phyloP scores from a whole-genome alignment of 2,329 filamentous ascomycete species.

The Colletotrichum lindemuthianum region DNA sequence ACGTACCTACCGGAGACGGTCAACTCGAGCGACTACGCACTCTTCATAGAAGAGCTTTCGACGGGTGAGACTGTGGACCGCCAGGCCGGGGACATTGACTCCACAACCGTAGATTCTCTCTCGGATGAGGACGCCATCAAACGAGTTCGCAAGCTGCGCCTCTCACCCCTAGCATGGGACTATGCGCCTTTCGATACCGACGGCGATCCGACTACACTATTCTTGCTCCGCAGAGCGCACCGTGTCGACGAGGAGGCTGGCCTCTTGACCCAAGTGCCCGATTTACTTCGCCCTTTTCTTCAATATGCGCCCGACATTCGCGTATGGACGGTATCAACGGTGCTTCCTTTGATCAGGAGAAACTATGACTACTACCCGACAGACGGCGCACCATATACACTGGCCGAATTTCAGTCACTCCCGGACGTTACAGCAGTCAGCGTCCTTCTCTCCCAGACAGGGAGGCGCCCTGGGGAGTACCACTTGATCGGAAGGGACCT shows the following conservation, averaged over 20 bases:
- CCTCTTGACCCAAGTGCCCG: constrained; percentile 73
- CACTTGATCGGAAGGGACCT: constrained; percentile 69
- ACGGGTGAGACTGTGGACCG: constrained; percentile 55
- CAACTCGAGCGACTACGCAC: constrained; percentile 70
- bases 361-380: constrained; percentile 76
- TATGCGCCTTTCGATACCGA: constrained; percentile 58
- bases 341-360: constrained; percentile 75
- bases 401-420: constrained; percentile 72
- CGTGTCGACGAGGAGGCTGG: constrained; percentile 78
- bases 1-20: constrained; percentile 80
- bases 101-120: constrained; percentile 64
- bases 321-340: constrained; percentile 74
- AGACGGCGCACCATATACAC: constrained; percentile 57
- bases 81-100: constrained; percentile 61
- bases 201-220: constrained; percentile 67
- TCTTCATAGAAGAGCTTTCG: constrained; percentile 68
- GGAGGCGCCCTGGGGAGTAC: constrained; percentile 50
- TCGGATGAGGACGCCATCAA: constrained; percentile 72
- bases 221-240: constrained; percentile 74
- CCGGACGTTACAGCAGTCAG: constrained; percentile 68
- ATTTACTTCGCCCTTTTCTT: constrained; percentile 76
- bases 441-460: constrained; percentile 69
- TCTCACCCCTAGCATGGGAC: constrained; percentile 66
- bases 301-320: constrained; percentile 68
- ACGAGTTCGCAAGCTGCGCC: constrained; percentile 69